Evolutionary conservation across 2,329 filamentous ascomycete genomes (phyloP).

Genomic region (Monosporascus sp.): DNA sequence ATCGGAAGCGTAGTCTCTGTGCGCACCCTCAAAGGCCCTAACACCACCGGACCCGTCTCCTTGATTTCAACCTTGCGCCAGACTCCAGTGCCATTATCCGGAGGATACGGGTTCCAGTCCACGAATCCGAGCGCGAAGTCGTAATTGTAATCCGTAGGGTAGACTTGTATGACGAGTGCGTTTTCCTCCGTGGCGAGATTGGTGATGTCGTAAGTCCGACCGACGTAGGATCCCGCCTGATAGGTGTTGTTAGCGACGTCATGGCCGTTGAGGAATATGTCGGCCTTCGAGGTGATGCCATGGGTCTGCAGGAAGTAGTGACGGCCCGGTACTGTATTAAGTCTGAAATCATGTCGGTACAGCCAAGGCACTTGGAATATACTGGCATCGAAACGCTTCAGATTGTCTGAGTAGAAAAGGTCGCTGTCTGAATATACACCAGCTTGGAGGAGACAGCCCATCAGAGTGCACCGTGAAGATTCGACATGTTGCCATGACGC

Average conservation of each 20-base stretch:
- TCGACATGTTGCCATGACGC: constrained; percentile 46
- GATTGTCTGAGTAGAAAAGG: constrained; percentile 49
- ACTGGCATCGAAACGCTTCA: constrained; percentile 35
- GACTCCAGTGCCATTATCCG: constrained; percentile 58
- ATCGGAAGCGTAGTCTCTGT: constrained; percentile 33
- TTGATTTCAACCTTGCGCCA: constrained; percentile 55
- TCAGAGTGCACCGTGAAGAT: constrained; percentile 44
- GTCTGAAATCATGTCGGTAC: constrained; percentile 48
- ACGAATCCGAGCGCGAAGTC: constrained; percentile 56
- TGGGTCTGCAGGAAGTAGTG: constrained; percentile 51
- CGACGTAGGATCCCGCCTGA: constrained; percentile 53
- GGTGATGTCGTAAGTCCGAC: constrained; percentile 51
- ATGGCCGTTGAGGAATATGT: constrained; percentile 54
- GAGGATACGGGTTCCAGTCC: constrained; percentile 57
- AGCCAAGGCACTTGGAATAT: constrained; percentile 53
- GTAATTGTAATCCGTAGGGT: constrained; percentile 54
- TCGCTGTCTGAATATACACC: constrained; percentile 46
- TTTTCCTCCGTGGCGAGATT: constrained; percentile 36
- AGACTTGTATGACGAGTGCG: constrained; percentile 45
- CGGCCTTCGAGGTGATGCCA: constrained; percentile 54
- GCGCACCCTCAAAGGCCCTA: constrained; percentile 39
- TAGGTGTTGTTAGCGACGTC: constrained; percentile 40
- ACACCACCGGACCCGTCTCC: constrained; percentile 45
- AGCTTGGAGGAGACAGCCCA: constrained; percentile 50
- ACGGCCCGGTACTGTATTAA: constrained; percentile 27